Conservation (phyloP, 169 alveolate species). For the Plasmodium billcollinsi region DNA sequence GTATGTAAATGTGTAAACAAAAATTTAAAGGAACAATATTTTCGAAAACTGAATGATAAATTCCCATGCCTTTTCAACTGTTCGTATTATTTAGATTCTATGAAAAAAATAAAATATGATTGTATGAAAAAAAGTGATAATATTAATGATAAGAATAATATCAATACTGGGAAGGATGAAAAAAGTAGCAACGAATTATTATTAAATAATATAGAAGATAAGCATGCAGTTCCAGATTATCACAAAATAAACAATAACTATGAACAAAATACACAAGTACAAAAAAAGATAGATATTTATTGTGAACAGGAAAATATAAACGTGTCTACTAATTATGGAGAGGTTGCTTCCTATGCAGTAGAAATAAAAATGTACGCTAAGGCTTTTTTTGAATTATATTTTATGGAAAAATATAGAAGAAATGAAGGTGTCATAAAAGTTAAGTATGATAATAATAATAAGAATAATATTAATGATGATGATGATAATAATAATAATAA, state of each 20-base stretch:
- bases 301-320: neutral
- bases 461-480: neutral
- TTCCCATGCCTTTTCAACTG: slow-evolving; percentile 74
- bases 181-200: neutral
- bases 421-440: too few species aligned
- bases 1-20: slow-evolving; percentile 65
- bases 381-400: slow-evolving; percentile 60
- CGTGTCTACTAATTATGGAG: slow-evolving; percentile 1
- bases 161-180: neutral
- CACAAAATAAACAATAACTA: neutral
- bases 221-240: too few species aligned
- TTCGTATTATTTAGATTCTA: neutral
- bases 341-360: slow-evolving; percentile 63
- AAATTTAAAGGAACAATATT: slow-evolving; percentile 31
- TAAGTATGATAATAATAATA: neutral
- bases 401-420: slow-evolving; percentile 19
- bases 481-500: neutral
- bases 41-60: slow-evolving; percentile 17
- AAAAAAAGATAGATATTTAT: neutral
- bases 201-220: neutral
- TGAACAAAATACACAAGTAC: neutral
- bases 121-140: neutral
- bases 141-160: neutral
- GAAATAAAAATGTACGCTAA: slow-evolving; percentile 73
- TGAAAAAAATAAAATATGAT: neutral